Conservation (phyloP, 352 stramenopile genomes). For the Plasmopara halstedii region DNA sequence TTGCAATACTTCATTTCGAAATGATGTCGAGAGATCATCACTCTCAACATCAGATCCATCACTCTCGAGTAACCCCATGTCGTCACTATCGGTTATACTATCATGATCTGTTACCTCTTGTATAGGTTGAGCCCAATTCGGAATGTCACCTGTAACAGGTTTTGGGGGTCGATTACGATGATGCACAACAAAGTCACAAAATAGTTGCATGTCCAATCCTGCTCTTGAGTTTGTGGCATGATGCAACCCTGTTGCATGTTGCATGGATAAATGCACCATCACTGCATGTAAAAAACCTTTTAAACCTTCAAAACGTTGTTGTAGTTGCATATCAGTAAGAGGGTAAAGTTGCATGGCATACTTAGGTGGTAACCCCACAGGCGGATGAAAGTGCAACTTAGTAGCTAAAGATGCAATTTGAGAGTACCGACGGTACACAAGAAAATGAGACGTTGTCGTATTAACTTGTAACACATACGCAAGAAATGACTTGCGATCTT, state of each 20-base stretch:
- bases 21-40: slow-evolving; percentile 30
- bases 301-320: slow-evolving; percentile 62
- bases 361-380: slow-evolving; percentile 66
- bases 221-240: slow-evolving; percentile 50
- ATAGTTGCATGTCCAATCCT: slow-evolving; percentile 78
- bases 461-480: slow-evolving; percentile 71
- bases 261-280: slow-evolving; percentile 30
- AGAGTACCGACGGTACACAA: slow-evolving; percentile 77
- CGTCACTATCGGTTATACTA: slow-evolving; percentile 55
- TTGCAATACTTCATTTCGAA: slow-evolving; percentile 71
- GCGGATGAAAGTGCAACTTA: slow-evolving; percentile 62
- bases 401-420: slow-evolving; percentile 53
- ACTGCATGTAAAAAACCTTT: slow-evolving; percentile 47
- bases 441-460: slow-evolving; percentile 35
- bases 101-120: slow-evolving; percentile 26
- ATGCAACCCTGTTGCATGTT: slow-evolving; percentile 49
- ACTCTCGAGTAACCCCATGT: slow-evolving; percentile 32
- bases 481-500: slow-evolving; percentile 44
- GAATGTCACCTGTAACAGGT: slow-evolving; percentile 34
- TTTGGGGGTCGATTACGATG: slow-evolving; percentile 58
- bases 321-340: slow-evolving; percentile 48
- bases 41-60: slow-evolving; percentile 13
- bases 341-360: slow-evolving; percentile 76
- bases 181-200: slow-evolving; percentile 64
- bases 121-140: slow-evolving; percentile 49